phyloP scores from a whole-genome alignment of 2,329 filamentous ascomycete genomes.

The Penicillium expansum region DNA sequence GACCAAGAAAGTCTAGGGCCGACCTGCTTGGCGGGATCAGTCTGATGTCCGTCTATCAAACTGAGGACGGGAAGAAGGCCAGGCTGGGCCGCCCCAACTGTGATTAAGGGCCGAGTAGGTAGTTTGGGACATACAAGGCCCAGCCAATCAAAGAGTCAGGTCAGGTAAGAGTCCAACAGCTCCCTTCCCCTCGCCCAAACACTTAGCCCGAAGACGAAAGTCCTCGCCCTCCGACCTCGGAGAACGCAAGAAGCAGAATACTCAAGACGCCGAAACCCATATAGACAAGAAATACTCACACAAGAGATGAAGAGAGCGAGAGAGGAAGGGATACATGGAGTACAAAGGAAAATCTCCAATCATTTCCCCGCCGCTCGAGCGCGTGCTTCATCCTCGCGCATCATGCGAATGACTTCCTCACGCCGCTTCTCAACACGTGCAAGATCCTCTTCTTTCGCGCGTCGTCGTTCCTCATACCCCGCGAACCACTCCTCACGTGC shows the following conservation, averaged over 20 bases:
- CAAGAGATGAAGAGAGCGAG: slow-evolving; percentile 7
- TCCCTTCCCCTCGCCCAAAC: not conserved
- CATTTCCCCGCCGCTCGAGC: slow-evolving; percentile 18
- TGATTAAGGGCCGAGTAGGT: too few species aligned
- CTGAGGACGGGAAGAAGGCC: not conserved
- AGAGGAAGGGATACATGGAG: not conserved
- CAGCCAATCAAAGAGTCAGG: not conserved
- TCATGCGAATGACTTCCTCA: slow-evolving; percentile 42
- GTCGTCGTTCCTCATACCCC: slow-evolving; percentile 66
- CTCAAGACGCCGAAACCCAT: slow-evolving; percentile 18
- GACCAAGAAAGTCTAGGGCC: not conserved
- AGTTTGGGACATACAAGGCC: not conserved
- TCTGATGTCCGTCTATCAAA: not conserved
- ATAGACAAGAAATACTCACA: slow-evolving; percentile 22
- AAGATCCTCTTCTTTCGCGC: slow-evolving; percentile 63
- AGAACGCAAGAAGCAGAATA: slow-evolving; percentile 15
- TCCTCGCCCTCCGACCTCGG: not conserved
- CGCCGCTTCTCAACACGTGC: slow-evolving; percentile 39
- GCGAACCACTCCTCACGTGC: slow-evolving; percentile 94
- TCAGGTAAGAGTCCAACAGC: not conserved
- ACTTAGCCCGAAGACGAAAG: not conserved
- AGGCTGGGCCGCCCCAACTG: too few species aligned
- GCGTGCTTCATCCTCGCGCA: slow-evolving; percentile 39
- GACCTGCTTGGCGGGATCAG: not conserved
- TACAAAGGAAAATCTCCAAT: slow-evolving; percentile 5